A percentile compares a stretch with the other conserved stretches of the same genome.
Evolutionary conservation across 2,329 filamentous ascomycete species (phyloP).

Genomic region (Fusarium continuum): DNA sequence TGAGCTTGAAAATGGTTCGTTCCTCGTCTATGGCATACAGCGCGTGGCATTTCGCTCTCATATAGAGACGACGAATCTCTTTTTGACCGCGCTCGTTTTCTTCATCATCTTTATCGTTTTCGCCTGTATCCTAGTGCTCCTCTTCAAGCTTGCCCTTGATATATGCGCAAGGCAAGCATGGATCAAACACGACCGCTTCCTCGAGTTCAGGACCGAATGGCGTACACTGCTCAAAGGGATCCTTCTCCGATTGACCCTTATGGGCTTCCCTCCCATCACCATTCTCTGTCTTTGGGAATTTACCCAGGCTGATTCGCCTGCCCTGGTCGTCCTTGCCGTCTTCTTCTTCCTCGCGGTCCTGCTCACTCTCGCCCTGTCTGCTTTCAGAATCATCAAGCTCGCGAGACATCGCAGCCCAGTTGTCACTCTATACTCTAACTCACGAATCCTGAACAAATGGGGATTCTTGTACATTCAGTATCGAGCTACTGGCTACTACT

Average conservation of each 20-base stretch:
- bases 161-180: constrained; percentile 75
- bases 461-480: constrained; percentile 98
- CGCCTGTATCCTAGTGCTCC: constrained; percentile 74
- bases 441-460: constrained; percentile 93
- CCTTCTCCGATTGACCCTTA: constrained; percentile 86
- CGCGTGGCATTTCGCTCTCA: constrained; percentile 86
- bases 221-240: constrained; percentile 91
- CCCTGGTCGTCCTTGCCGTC: constrained; percentile 84
- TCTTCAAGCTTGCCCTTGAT: constrained; percentile 85
- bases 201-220: constrained; percentile 95
- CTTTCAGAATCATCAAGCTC: constrained; percentile 88
- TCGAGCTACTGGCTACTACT: constrained; percentile 94
- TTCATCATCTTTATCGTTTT: constrained; percentile 84
- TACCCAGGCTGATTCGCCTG: constrained; percentile 83
- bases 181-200: constrained; percentile 86
- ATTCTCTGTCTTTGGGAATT: constrained; percentile 95
- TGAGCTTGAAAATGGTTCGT: constrained; percentile 63
- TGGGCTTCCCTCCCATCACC: constrained; percentile 90
- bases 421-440: constrained; percentile 95
- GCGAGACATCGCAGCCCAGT: constrained; percentile 96
- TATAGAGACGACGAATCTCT: constrained; percentile 91
- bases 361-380: constrained; percentile 80
- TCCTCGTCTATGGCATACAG: constrained; percentile 80
- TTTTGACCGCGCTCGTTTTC: constrained; percentile 89
- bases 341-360: constrained; percentile 87